Evolutionary conservation across 192 early-diverging fungal genomes (phyloP).

Genomic region (Phycomyces blakesleeanus): DNA sequence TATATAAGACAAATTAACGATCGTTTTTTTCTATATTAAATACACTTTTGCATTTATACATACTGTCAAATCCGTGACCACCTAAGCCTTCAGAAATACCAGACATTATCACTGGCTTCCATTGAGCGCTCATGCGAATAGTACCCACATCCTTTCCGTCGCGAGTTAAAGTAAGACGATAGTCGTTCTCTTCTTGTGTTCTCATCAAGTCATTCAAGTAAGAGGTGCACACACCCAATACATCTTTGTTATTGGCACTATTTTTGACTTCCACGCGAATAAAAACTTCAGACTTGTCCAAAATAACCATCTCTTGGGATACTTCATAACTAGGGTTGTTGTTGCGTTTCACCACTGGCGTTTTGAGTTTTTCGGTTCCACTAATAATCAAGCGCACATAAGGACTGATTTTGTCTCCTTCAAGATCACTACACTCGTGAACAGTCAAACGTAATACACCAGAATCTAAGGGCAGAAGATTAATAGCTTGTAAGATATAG

Average conservation of each 20-base stretch:
- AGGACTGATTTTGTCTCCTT: conserved; percentile 40
- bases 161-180: conserved; percentile 29
- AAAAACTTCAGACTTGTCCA: conserved; percentile 54
- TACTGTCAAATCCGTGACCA: conserved; percentile 18
- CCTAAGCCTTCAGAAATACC: conserved; percentile 17
- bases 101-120: conserved; percentile 72
- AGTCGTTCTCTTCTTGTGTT: conserved; percentile 15
- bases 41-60: neutral
- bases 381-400: conserved; percentile 50
- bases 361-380: conserved; percentile 37
- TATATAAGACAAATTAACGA: too few species aligned
- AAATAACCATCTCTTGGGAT: conserved; percentile 62
- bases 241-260: conserved; percentile 23
- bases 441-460: conserved; percentile 57
- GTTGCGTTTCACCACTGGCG: conserved; percentile 60
- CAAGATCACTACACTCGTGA: conserved; percentile 49
- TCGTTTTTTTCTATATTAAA: too few species aligned
- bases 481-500: too few species aligned
- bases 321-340: conserved; percentile 72
- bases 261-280: conserved; percentile 62
- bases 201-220: conserved; percentile 33
- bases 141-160: conserved; percentile 15
- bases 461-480: conserved; percentile 38
- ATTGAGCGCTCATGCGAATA: conserved; percentile 38
- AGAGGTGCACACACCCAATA: conserved; percentile 34